These are phyloP conservation scores for Alternaria arborescens DNA, from an alignment of 2,329 filamentous ascomycete species.

Conservation along the genomic window DNA sequence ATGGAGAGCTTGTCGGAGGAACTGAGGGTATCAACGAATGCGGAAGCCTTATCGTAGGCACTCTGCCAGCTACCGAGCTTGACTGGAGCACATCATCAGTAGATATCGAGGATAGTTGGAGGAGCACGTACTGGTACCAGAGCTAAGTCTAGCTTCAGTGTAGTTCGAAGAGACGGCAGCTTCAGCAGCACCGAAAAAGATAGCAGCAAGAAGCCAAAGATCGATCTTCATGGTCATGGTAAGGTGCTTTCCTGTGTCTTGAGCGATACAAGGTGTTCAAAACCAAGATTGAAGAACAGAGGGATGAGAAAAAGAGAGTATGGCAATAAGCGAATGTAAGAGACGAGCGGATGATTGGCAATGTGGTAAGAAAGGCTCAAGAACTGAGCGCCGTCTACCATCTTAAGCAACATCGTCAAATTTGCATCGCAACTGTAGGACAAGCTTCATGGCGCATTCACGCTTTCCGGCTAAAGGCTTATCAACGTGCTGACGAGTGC, in stretches of 20 bases:
- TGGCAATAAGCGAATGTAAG: neutral
- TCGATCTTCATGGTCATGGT: neutral
- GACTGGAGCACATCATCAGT: neutral
- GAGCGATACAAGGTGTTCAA: neutral
- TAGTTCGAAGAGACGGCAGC: neutral
- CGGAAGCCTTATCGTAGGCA: conserved; percentile 43
- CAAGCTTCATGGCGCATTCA: neutral
- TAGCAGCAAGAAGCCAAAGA: neutral
- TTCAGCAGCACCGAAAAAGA: neutral
- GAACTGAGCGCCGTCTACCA: neutral
- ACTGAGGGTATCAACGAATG: conserved; percentile 49
- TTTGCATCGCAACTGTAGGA: neutral
- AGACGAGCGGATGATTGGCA: neutral
- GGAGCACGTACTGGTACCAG: neutral
- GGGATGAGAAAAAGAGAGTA: neutral
- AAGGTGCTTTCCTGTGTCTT: neutral
- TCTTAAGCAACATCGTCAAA: neutral
- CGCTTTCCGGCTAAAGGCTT: neutral
- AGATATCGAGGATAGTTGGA: neutral
- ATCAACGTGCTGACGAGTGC: neutral
- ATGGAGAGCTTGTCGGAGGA: conserved; percentile 52
- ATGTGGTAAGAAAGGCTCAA: neutral
- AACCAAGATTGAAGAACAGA: neutral
- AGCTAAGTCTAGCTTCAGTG: neutral
- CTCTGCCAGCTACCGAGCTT: conserved; percentile 19